These are phyloP conservation scores for Floccularia luteovirens DNA, from an alignment of 768 basidiomycete genomes.

Conservation along the genomic window DNA sequence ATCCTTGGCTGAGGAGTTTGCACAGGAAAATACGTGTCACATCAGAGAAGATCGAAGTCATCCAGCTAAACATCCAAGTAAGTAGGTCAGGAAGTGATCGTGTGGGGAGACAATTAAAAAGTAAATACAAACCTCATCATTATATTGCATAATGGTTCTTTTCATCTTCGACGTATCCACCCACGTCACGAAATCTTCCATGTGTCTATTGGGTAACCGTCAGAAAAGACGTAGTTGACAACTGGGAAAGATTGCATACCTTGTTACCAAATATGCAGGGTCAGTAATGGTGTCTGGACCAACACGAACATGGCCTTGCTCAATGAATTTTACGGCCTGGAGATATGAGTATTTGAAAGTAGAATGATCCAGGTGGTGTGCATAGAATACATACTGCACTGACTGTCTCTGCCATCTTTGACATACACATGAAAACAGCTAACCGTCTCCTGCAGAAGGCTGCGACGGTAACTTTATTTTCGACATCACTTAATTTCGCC, in stretches of 20 bases:
- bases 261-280: slow-evolving; percentile 91
- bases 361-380: slow-evolving; percentile 3
- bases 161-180: slow-evolving; percentile 97
- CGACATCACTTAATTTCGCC: slow-evolving; percentile 89
- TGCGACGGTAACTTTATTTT: slow-evolving; percentile 94
- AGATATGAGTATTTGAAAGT: slow-evolving; percentile 2
- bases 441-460: slow-evolving; percentile 89
- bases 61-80: slow-evolving; percentile 70
- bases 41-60: slow-evolving; percentile 82
- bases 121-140: slow-evolving; percentile 70
- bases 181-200: slow-evolving; percentile 99
- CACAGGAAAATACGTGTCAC: neutral
- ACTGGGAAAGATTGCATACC: slow-evolving; percentile 32
- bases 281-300: slow-evolving; percentile 95
- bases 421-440: slow-evolving; percentile 86
- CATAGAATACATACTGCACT: slow-evolving; percentile 61
- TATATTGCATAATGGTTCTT: slow-evolving; percentile 92
- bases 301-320: slow-evolving; percentile 96
- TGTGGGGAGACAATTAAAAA: too few species aligned
- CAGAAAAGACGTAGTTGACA: slow-evolving; percentile 3
- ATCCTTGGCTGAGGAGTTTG: neutral
- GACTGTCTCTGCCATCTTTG: slow-evolving; percentile 94
- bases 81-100: too few species aligned
- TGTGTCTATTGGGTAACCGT: too few species aligned
- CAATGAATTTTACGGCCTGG: slow-evolving; percentile 96